Percentiles rank a stretch among this genome's conserved stretches.
These are phyloP conservation scores for Tolypocladium tropicale DNA, from an alignment of 2,329 filamentous ascomycete species.

Conservation along the genomic window DNA sequence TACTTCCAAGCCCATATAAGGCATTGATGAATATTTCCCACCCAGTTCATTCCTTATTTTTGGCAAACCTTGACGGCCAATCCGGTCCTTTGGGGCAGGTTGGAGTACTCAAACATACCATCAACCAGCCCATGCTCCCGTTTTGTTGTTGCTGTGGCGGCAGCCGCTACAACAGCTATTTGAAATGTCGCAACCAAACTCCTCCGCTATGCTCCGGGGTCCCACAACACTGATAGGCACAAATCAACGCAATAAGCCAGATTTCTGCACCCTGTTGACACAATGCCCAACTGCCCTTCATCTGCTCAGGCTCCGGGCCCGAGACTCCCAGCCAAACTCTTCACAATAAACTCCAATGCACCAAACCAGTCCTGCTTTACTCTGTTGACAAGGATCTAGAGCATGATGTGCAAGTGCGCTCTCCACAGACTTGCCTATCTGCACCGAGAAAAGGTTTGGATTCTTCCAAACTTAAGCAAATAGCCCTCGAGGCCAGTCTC, in stretches of 20 bases:
- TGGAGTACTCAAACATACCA: no score
- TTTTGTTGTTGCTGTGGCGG: neutral
- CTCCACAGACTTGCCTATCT: neutral
- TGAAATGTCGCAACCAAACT: neutral
- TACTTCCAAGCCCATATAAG: no score
- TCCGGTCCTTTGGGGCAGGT: neutral
- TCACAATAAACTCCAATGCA: neutral
- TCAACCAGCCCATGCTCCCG: neutral
- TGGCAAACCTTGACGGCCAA: neutral
- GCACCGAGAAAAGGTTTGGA: no score
- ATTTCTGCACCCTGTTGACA: neutral
- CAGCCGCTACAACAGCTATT: neutral
- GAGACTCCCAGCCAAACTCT: neutral
- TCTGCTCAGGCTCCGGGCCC: neutral
- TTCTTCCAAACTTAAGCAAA: neutral
- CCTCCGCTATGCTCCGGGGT: neutral
- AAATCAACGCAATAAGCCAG: neutral
- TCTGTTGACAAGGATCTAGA: neutral
- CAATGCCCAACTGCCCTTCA: neutral
- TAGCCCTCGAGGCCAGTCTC: no score
- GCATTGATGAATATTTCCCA: no score
- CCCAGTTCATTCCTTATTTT: neutral
- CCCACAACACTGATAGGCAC: neutral
- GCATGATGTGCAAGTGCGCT: neutral
- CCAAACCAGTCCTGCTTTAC: neutral